Conservation (phyloP, 495 filamentous ascomycete genomes). For the Aspergillus heteromorphus region DNA sequence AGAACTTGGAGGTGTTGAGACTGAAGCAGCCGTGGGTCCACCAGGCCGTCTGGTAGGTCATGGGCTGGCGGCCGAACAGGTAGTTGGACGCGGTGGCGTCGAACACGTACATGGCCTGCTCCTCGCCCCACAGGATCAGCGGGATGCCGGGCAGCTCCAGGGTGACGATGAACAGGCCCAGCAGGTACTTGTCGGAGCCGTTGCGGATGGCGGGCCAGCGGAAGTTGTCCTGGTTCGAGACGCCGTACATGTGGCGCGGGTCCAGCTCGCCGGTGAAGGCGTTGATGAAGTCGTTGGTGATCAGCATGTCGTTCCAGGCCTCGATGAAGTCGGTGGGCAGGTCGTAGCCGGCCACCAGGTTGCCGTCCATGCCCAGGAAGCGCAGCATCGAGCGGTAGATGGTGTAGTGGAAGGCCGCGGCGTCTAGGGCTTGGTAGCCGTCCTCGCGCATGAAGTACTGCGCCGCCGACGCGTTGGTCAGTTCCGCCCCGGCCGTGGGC, state of each 20-base stretch:
- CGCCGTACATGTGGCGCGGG: slow-evolving; percentile 47
- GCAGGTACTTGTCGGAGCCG: slow-evolving; percentile 40
- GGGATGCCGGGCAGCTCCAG: slow-evolving; percentile 47
- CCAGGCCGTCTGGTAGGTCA: slow-evolving; percentile 47
- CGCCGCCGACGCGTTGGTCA: slow-evolving; percentile 26
- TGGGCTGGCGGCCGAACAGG: slow-evolving; percentile 44
- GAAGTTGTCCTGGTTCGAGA: slow-evolving; percentile 50
- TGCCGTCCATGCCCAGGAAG: slow-evolving; percentile 47
- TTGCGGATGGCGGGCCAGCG: slow-evolving; percentile 46
- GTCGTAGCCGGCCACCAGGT: slow-evolving; percentile 34
- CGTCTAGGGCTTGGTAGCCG: slow-evolving; percentile 36
- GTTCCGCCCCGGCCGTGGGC: slow-evolving; percentile 28
- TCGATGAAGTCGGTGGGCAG: slow-evolving; percentile 39
- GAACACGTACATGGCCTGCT: slow-evolving; percentile 47
- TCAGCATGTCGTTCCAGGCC: slow-evolving; percentile 38
- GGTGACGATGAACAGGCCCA: slow-evolving; percentile 42
- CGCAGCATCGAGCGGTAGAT: slow-evolving; percentile 45
- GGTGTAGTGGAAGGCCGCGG: slow-evolving; percentile 45
- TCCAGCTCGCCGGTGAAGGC: slow-evolving; percentile 46
- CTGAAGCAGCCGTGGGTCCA: slow-evolving; percentile 49
- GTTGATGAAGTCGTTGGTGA: slow-evolving; percentile 44
- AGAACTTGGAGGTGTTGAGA: slow-evolving; percentile 40
- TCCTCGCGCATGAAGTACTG: slow-evolving; percentile 25
- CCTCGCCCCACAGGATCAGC: slow-evolving; percentile 46
- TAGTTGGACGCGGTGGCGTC: slow-evolving; percentile 47